Evolutionary conservation across 768 basidiomycete species (phyloP).

Genomic region (Phanerodontia chrysosporium): DNA sequence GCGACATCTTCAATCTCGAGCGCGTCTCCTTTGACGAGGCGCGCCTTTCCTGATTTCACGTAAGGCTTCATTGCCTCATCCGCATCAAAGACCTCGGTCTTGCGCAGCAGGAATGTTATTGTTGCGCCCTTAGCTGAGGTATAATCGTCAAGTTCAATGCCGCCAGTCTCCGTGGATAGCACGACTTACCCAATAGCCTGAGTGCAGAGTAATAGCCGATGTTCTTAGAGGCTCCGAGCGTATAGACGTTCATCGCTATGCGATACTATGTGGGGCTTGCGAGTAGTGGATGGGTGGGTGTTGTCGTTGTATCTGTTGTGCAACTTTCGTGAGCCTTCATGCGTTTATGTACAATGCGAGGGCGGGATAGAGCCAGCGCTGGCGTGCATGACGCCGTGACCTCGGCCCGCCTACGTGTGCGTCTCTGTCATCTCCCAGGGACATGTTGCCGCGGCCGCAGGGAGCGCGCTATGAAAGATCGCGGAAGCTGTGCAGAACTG

Average conservation of each 20-base stretch:
- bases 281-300: background rate
- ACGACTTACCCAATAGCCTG: conserved; percentile 27
- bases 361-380: too few species aligned
- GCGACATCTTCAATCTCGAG: conserved; percentile 47
- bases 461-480: too few species aligned
- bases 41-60: conserved; percentile 47
- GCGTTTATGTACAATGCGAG: too few species aligned
- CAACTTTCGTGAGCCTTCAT: too few species aligned
- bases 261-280: too few species aligned
- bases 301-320: background rate
- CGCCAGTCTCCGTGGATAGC: background rate
- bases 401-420: too few species aligned
- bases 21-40: conserved; percentile 58
- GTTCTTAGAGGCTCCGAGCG: conserved; percentile 37
- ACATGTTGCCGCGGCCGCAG: too few species aligned
- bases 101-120: conserved; percentile 62
- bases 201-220: conserved; percentile 32
- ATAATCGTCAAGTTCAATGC: background rate
- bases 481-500: too few species aligned
- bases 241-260: conserved; percentile 26
- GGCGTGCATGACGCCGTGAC: too few species aligned
- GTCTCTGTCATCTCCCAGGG: too few species aligned
- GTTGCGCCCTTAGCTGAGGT: conserved; percentile 49
- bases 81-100: conserved; percentile 45
- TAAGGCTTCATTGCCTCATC: conserved; percentile 50